These are phyloP conservation scores for Blumeriella jaapii DNA, from an alignment of 2,329 filamentous ascomycete genomes.

Conservation along the genomic window DNA sequence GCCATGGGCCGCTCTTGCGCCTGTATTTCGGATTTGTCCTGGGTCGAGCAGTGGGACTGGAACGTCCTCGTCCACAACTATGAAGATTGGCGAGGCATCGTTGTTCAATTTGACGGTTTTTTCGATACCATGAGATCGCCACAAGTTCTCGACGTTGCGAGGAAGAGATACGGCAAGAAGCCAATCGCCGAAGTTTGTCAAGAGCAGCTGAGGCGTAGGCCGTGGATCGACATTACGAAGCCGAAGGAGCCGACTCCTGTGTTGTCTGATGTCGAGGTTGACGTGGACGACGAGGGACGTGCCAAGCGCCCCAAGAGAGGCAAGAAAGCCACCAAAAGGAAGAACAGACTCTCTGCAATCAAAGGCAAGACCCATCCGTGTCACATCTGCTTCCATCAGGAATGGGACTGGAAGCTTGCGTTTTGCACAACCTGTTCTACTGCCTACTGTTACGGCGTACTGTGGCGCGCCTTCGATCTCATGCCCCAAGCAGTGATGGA, in stretches of 20 bases:
- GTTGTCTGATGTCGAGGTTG: conserved; percentile 39
- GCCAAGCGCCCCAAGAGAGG: conserved; percentile 51
- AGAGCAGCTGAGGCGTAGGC: conserved; percentile 67
- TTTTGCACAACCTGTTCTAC: conserved; percentile 66
- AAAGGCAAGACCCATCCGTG: conserved; percentile 46
- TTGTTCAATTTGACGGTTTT: conserved; percentile 62
- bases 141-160: conserved; percentile 57
- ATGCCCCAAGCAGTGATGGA: conserved; percentile 77
- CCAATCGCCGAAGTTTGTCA: conserved; percentile 89
- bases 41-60: conserved; percentile 93
- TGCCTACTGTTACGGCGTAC: conserved; percentile 83
- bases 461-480: conserved; percentile 85
- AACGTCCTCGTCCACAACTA: conserved; percentile 64
- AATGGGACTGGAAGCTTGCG: conserved; percentile 76
- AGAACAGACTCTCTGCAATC: conserved; percentile 33
- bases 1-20: conserved; percentile 91
- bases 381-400: conserved; percentile 72
- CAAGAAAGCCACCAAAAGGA: conserved; percentile 30
- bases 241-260: conserved; percentile 25
- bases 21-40: conserved; percentile 74
- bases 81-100: conserved; percentile 69
- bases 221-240: conserved; percentile 66
- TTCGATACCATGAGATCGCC: conserved; percentile 56
- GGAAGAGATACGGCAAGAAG: conserved; percentile 57
- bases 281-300: conserved; percentile 52